Evolutionary conservation across 1,284 basidiomycete genomes (phyloP).

Genomic region (Tilletia caries): DNA sequence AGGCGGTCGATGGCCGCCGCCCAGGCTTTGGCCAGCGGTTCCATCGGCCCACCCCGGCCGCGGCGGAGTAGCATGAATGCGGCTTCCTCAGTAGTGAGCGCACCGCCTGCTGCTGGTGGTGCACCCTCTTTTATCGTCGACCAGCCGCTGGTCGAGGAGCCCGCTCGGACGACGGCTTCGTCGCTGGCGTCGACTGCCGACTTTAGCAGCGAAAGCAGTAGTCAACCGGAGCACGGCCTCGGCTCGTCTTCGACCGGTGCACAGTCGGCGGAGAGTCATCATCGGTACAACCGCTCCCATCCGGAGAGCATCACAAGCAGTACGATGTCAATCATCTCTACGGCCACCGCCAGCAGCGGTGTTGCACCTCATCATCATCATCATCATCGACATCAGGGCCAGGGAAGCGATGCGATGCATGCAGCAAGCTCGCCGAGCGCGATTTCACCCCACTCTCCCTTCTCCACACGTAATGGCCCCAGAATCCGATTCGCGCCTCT

Average conservation of each 20-base stretch:
- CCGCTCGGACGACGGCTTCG: too few species aligned
- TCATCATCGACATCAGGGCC: neutral
- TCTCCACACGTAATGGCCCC: neutral
- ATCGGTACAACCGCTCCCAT: neutral
- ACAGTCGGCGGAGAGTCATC: neutral
- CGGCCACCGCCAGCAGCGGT: neutral
- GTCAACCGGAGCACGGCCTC: neutral
- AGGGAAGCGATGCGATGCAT: too few species aligned
- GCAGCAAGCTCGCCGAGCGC: too few species aligned
- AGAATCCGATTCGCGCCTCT: conserved; percentile 37
- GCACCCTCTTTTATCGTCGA: too few species aligned
- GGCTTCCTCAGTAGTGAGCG: neutral
- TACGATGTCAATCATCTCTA: neutral
- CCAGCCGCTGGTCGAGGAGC: too few species aligned
- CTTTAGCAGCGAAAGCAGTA: too few species aligned
- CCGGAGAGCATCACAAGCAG: conserved; percentile 1
- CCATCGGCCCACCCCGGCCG: conserved; percentile 19
- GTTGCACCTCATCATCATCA: neutral
- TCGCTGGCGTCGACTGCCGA: too few species aligned
- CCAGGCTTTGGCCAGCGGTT: conserved; percentile 44
- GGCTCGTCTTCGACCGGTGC: neutral
- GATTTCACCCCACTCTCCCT: neutral
- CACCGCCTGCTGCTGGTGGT: neutral
- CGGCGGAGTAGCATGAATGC: neutral
- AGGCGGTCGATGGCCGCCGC: conserved; percentile 49